Conservation (phyloP, 345 rosid genomes). For the Boechera divaricarpa region DNA sequence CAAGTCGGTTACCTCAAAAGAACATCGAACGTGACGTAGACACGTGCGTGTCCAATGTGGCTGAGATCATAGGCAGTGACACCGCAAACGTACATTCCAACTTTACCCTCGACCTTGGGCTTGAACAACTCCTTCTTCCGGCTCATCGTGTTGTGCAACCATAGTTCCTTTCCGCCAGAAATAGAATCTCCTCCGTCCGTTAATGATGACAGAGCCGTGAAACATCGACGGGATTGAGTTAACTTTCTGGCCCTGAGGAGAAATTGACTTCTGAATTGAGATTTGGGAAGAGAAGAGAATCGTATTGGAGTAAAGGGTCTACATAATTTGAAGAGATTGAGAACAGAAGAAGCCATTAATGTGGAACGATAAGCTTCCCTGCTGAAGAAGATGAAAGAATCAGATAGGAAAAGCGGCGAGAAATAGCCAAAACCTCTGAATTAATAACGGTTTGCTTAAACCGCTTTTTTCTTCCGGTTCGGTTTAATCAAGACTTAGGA, state of each 20-base stretch:
- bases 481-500: not conserved
- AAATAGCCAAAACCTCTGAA: conserved; percentile 27
- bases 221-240: conserved; percentile 48
- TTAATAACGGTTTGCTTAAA: conserved; percentile 1
- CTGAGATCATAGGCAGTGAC: conserved; percentile 94
- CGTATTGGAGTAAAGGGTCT: conserved; percentile 53
- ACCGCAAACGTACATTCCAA: conserved; percentile 98
- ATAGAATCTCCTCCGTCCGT: conserved; percentile 21
- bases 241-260: conserved; percentile 37
- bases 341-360: conserved; percentile 62
- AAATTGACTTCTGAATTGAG: conserved; percentile 38
- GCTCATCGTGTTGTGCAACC: conserved; percentile 89
- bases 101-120: conserved; percentile 79
- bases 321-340: conserved; percentile 55
- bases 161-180: conserved; percentile 50
- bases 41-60: conserved; percentile 96
- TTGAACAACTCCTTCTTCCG: conserved; percentile 71
- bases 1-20: conserved; percentile 66
- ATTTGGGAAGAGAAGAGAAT: conserved; percentile 44
- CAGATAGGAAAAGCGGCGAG: conserved; percentile 42
- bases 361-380: conserved; percentile 26
- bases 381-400: conserved; percentile 23
- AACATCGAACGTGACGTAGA: conserved; percentile 89
- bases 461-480: conserved; percentile 35
- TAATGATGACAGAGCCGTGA: conserved; percentile 48